Evolutionary conservation across 169 alveolate genomes (phyloP).

Genomic region (Eimeria acervulina): DNA sequence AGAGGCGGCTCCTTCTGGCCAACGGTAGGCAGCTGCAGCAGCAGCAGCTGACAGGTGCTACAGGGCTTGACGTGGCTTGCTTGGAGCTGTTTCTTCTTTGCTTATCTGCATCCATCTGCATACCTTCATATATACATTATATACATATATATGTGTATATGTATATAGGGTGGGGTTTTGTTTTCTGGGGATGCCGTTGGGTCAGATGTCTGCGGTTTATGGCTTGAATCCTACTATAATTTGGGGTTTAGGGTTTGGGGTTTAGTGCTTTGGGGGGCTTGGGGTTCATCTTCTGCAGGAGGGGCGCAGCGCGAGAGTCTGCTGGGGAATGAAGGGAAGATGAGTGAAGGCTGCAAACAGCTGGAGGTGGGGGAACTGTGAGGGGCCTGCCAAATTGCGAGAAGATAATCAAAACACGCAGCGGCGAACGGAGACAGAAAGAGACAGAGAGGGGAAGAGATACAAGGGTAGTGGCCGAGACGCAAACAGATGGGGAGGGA

Average conservation of each 20-base stretch:
- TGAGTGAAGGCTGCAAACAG: constrained; percentile 44
- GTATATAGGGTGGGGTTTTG: background rate
- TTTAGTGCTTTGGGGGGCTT: background rate
- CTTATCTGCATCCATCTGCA: too few species aligned
- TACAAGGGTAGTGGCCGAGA: background rate
- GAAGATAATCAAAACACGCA: background rate
- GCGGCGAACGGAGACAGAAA: background rate
- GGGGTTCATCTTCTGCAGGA: background rate
- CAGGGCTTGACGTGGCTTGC: background rate
- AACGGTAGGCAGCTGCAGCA: background rate
- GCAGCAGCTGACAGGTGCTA: background rate
- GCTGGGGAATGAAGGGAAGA: background rate
- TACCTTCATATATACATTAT: too few species aligned
- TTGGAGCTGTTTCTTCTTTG: background rate
- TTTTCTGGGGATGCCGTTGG: background rate
- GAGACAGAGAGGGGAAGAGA: background rate
- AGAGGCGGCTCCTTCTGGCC: constrained; percentile 4
- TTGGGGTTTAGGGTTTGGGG: background rate
- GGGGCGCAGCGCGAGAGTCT: background rate
- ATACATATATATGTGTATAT: too few species aligned
- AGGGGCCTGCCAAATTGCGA: background rate
- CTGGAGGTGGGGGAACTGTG: background rate
- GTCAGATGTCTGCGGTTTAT: background rate
- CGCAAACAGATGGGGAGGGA: background rate
- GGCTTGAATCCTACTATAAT: background rate